Evolutionary conservation across 2,329 filamentous ascomycete genomes (phyloP), one percentile per base, ranked within the genome.

Genomic region (Monosporascus sp.): DNA sequence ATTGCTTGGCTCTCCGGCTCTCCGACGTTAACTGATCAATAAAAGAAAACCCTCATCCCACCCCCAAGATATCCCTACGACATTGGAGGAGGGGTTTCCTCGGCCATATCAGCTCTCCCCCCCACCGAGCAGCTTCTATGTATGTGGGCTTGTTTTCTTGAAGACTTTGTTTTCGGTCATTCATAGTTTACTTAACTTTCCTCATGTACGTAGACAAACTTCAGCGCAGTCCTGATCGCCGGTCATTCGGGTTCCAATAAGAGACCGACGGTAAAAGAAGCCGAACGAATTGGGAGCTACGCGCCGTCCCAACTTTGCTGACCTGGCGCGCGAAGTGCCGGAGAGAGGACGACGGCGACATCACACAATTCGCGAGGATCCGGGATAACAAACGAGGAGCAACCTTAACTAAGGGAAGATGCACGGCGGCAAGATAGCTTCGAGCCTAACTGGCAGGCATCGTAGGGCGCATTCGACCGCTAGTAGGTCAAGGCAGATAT

Each of bases 391-490:
- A 46, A 50, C 37, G 11, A 40, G 19, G 17, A 46, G 22, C 16
- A 24, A 6, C 44, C 20, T 7, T 20, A 20, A 17, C 17, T 17
- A 17, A 52, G 26, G 26, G 55, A 55, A 52, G 17, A 67, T 67
- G 63, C 64, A 62, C 55, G 64, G 52, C 51, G 52, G 60, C 50
- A 67, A 60, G 57, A 60, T 67, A 43, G 53, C 63, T 31, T 56
- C 62, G 49, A 58, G 62, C 52, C 52, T 67, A 37, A 54, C 54
- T 56, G 61, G 63, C 48, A 37, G 47, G 17, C 64, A 62, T 50
- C 63, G 63, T 26, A 64, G 63, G 52, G 56, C 64, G 24, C 52
- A 59, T 45, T 67, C 64, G 41, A 64, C 59, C 62, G 62, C 62
- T 53, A 67, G 64, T 67, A 65, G 48, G 64, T 63, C 24, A 19